Percentiles rank a stretch among this genome's conserved stretches.
phyloP scores from a whole-genome alignment of 306 rosid species.

The Cucumis hystrix region DNA sequence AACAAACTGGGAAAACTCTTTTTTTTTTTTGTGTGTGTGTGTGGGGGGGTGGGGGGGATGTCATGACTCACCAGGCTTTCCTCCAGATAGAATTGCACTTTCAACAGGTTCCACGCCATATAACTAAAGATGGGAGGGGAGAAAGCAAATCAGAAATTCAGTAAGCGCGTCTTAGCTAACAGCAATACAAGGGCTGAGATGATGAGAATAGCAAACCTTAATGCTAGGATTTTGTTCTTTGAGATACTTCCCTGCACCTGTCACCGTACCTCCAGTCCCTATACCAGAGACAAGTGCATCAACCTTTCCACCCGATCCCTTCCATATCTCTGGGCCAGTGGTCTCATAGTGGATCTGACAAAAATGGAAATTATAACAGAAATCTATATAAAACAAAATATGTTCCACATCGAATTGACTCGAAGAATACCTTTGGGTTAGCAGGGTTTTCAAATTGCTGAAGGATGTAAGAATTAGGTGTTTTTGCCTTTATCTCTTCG shows the following conservation, averaged over 20 bases:
- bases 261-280: constrained; percentile 89
- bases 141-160: background rate
- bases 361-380: background rate
- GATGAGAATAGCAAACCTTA: constrained; percentile 36
- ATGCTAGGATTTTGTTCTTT: constrained; percentile 73
- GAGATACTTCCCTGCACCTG: constrained; percentile 79
- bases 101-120: constrained; percentile 84
- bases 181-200: background rate
- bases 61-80: constrained; percentile 66
- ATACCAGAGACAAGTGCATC: constrained; percentile 86
- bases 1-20: background rate
- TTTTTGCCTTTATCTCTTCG: constrained; percentile 58
- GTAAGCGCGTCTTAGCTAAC: background rate
- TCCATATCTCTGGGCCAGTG: constrained; percentile 96
- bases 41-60: background rate
- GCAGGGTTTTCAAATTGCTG: constrained; percentile 92
- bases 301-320: constrained; percentile 52
- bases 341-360: constrained; percentile 77
- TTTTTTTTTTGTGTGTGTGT: no score
- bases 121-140: constrained; percentile 25
- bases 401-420: background rate
- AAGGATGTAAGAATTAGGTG: constrained; percentile 67
- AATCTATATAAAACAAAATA: background rate
- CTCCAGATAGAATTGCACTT: constrained; percentile 81
- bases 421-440: constrained; percentile 55